Evolutionary conservation across 305 asterid species (phyloP).

Genomic region (Solanum hybrid): DNA sequence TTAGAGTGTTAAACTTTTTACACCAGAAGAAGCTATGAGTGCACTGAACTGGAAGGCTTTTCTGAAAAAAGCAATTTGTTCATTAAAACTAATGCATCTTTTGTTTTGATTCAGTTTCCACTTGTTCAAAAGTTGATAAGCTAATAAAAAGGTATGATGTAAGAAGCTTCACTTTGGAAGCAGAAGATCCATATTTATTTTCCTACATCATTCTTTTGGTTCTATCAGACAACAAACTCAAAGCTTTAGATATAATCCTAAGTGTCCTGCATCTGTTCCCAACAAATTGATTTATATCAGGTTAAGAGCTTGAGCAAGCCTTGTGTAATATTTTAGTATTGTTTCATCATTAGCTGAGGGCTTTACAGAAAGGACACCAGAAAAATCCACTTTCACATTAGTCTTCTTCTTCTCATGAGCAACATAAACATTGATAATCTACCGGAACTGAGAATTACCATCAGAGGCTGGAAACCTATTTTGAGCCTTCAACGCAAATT

Average conservation of each 20-base stretch:
- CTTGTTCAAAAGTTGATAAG: conserved; percentile 11
- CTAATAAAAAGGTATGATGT: background rate
- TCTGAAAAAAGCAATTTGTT: background rate
- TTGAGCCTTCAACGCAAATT: background rate
- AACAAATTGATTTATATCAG: background rate
- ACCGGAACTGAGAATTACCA: background rate
- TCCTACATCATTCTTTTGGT: background rate
- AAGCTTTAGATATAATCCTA: background rate
- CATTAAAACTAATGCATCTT: background rate
- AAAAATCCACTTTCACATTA: background rate
- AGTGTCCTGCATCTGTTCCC: background rate
- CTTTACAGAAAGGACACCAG: background rate
- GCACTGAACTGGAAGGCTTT: background rate
- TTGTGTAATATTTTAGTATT: background rate
- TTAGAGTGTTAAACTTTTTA: conserved; percentile 3
- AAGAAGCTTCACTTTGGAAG: background rate
- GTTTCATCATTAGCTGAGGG: background rate
- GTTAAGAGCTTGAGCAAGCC: background rate
- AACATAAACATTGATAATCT: background rate
- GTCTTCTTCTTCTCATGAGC: background rate
- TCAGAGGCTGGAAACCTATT: background rate
- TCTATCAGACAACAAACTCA: background rate
- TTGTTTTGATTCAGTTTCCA: background rate
- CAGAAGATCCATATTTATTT: background rate
- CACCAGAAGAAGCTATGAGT: background rate